These are phyloP conservation scores for Alternaria dauci DNA, from an alignment of 2,329 filamentous ascomycete species.

Conservation along the genomic window DNA sequence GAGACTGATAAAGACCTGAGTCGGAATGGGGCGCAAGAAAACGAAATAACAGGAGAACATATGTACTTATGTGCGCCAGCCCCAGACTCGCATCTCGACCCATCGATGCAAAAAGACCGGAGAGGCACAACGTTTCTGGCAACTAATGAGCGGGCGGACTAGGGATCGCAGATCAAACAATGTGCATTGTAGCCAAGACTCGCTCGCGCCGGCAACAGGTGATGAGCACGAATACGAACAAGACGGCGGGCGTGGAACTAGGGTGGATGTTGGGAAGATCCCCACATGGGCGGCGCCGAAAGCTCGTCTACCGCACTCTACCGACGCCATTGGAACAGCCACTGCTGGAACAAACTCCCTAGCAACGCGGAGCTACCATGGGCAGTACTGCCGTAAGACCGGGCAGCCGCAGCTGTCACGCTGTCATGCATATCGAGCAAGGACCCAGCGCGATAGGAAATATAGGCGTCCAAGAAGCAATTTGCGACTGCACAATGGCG, in stretches of 20 bases:
- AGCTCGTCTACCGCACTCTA: not conserved
- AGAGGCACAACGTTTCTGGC: conserved; percentile 12
- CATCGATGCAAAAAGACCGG: conserved; percentile 9
- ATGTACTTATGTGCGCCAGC: conserved; percentile 9
- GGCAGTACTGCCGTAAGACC: not conserved
- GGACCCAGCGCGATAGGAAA: not conserved
- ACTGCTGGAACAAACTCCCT: not conserved
- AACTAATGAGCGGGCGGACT: conserved; percentile 16
- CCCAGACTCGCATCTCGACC: not conserved
- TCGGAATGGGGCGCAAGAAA: conserved; percentile 7
- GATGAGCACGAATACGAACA: conserved; percentile 13
- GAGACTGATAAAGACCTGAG: conserved; percentile 4
- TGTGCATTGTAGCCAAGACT: conserved; percentile 10
- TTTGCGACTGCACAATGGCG: not conserved
- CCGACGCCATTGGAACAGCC: not conserved
- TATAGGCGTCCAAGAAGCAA: conserved; percentile 2
- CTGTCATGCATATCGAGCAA: not conserved
- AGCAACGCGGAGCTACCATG: not conserved
- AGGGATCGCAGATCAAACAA: conserved; percentile 8
- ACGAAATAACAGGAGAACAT: not conserved
- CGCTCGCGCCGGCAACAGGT: not conserved
- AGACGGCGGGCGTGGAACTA: not conserved
- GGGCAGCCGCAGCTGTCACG: not conserved
- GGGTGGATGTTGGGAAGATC: not conserved
- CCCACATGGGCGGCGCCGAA: not conserved